A percentile compares a stretch with the other conserved stretches of the same genome.
phyloP scores from a whole-genome alignment of 306 rosid genomes.

The Cucurbita pepo region DNA sequence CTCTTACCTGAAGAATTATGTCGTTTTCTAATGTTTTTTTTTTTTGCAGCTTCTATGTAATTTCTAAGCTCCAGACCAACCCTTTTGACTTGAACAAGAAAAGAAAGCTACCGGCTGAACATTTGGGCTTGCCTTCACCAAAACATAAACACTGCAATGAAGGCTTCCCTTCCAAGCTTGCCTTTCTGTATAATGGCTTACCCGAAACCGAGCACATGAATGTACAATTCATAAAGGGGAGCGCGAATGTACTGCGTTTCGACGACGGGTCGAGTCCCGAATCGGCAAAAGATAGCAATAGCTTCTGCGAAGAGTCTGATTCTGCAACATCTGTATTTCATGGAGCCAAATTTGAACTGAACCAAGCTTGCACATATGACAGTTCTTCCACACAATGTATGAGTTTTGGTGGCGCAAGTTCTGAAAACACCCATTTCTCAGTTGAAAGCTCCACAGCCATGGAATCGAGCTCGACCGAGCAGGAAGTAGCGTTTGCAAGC shows the following conservation, averaged over 20 bases:
- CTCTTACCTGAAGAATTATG: background rate
- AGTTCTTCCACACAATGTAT: background rate
- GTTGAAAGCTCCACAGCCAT: background rate
- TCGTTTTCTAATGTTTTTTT: background rate
- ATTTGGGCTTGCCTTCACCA: constrained; percentile 38
- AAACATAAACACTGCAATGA: constrained; percentile 44
- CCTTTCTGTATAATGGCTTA: constrained; percentile 13
- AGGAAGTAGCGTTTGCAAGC: background rate
- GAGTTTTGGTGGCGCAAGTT: background rate
- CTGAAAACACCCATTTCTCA: background rate
- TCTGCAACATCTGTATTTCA: constrained; percentile 17
- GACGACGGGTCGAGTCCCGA: constrained; percentile 11
- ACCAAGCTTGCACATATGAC: background rate
- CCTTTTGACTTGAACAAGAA: constrained; percentile 38
- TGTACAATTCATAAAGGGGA: background rate
- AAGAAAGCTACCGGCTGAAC: constrained; percentile 51
- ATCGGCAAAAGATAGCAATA: constrained; percentile 54
- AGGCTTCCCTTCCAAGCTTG: constrained; percentile 17
- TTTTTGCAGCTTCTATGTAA: constrained; percentile 23
- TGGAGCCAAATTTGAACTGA: background rate
- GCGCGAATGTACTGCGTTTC: constrained; percentile 10
- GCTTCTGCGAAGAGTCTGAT: constrained; percentile 32
- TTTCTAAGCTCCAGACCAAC: constrained; percentile 7
- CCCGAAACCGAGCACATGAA: constrained; percentile 4
- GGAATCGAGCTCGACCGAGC: background rate